Evolutionary conservation across 495 filamentous ascomycete species (phyloP), one percentile per base, ranked within the genome.

Genomic region (Annulohypoxylon moriforme): DNA sequence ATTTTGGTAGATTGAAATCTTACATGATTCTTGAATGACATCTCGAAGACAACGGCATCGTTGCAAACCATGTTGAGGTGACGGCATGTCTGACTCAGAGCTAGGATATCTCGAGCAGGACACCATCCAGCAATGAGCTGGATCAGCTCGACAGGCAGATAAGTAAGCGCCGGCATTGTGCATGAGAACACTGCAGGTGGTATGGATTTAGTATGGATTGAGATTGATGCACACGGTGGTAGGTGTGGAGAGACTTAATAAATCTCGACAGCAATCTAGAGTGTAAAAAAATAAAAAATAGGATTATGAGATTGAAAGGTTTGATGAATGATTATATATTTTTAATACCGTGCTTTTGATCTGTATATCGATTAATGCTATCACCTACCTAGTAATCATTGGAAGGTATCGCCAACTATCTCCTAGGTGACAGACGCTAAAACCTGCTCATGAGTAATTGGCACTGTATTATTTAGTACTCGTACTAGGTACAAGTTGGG

Each of bases 1-100:
- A 53, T 25, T 9, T 53, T 7, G 14, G 8, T 36, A 55, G 4
- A 8, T 14, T 14, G 11, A 13, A 40, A 33, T 65, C 62, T 10
- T 64, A 73, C 71, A 55, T 70, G 42, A 22, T 20, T 7, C 38
- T 74, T 25, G 34, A 74, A 70, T 4, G 71, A 74, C 67, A 62
- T 59, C 24, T 60, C 31, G 16, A 63, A 74, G 34, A 67, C 62
- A 18, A 62, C 62, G 24, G 67, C 49, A 18, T 6, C 50, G 29
- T 73, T 20, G 22, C 67, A 73, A 22, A 60, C 57, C 20, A n/a
- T 20, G 14, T 64, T 47, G 11, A 73, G 67, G 49, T 22, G 24
- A 9, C 62, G 71, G 16, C 71, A 74, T 33, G 71, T 70, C 58
- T 14, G 36, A 27, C 49, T 40, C 10, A 74, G 58, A 0, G 62